Percentiles rank a stretch among this genome's conserved stretches.
These are phyloP conservation scores for Nitzschia inconspicua DNA, from an alignment of 108 stramenopile species.

Conservation along the genomic window DNA sequence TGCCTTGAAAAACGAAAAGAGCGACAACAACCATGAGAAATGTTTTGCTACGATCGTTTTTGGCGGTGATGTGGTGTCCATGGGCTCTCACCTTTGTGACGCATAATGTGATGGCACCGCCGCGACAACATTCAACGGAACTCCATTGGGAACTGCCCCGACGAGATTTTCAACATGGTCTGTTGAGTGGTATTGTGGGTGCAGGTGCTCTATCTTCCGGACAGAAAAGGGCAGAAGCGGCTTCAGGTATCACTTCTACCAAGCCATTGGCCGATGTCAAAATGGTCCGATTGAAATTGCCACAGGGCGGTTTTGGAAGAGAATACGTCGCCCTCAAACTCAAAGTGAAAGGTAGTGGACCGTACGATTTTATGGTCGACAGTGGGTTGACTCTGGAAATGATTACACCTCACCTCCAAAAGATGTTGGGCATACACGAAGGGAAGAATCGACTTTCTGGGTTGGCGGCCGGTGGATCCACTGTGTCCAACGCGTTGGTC, in stretches of 20 bases:
- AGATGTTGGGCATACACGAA: constrained; percentile 31
- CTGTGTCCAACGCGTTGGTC: constrained; percentile 28
- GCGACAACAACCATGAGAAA: no score
- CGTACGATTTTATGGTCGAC: constrained; percentile 83
- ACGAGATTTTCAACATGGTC: not conserved
- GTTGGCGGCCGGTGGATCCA: constrained; percentile 49
- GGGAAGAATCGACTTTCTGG: constrained; percentile 32
- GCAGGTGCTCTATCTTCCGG: not conserved
- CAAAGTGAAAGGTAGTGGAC: constrained; percentile 57
- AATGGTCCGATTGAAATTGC: constrained; percentile 53
- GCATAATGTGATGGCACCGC: no score
- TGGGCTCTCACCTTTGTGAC: no score
- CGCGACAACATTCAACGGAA: no score
- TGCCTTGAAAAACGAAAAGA: no score
- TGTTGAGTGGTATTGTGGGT: not conserved
- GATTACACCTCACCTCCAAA: constrained; percentile 70
- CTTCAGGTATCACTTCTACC: not conserved
- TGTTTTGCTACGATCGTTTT: no score
- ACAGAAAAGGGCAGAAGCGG: not conserved
- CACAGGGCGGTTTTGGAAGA: constrained; percentile 56
- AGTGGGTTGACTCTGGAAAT: constrained; percentile 73
- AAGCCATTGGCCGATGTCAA: constrained; percentile 32
- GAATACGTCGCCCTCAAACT: constrained; percentile 69
- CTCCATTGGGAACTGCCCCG: not conserved
- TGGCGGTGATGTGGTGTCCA: no score